Conservation (phyloP, 2,329 filamentous ascomycete genomes). For the Tolypocladium nubicola region DNA sequence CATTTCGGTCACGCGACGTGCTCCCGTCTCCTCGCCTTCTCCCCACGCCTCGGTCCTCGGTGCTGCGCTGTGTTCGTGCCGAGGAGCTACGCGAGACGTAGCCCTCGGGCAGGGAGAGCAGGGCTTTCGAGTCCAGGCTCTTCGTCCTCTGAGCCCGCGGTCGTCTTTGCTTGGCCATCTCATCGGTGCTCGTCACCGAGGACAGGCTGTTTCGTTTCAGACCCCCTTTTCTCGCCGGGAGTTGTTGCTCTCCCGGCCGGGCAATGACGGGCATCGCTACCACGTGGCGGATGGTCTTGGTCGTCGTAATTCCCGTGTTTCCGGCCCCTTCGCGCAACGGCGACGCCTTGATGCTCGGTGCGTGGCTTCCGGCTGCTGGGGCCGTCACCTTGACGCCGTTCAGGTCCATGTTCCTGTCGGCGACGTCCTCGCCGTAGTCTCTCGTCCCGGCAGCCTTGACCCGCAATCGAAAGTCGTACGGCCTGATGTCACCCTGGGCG, state of each 20-base stretch:
- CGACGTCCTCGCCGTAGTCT: conserved; percentile 55
- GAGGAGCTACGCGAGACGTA: background rate
- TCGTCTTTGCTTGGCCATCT: background rate
- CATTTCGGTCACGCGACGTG: background rate
- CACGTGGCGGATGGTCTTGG: background rate
- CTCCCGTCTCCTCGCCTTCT: background rate
- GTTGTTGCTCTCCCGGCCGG: background rate
- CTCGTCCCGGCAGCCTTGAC: conserved; percentile 38
- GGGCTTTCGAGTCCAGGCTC: background rate
- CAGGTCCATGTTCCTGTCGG: conserved; percentile 44
- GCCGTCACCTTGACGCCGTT: conserved; percentile 23
- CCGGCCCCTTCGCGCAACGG: background rate
- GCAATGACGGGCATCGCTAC: background rate
- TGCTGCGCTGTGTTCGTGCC: background rate
- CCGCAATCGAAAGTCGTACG: conserved; percentile 36
- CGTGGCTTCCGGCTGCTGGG: conserved; percentile 15
- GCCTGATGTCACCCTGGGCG: conserved; percentile 41
- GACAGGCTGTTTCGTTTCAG: background rate
- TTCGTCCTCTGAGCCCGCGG: background rate
- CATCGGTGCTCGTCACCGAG: background rate
- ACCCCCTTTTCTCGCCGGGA: background rate
- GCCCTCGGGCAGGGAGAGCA: background rate
- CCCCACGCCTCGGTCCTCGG: background rate
- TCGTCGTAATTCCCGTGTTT: background rate
- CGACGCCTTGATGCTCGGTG: conserved; percentile 11